These are phyloP conservation scores for Amanita fuliginea DNA, from an alignment of 768 basidiomycete genomes.

Conservation along the genomic window DNA sequence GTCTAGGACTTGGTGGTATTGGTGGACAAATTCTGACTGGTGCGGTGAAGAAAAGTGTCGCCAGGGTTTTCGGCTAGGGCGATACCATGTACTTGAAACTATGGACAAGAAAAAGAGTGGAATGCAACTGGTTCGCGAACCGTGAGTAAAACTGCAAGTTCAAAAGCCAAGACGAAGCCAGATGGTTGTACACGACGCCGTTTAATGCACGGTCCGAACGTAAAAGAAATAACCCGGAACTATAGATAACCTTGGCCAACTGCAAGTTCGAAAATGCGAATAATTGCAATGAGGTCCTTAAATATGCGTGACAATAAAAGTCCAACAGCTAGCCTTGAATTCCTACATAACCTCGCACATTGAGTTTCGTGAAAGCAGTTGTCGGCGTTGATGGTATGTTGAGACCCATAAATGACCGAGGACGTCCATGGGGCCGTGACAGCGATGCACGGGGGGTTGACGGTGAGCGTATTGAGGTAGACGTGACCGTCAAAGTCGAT, in stretches of 20 bases:
- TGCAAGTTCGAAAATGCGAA: constrained; percentile 11
- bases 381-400: constrained; percentile 63
- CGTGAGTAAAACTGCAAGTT: constrained; percentile 8
- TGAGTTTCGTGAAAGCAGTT: constrained; percentile 74
- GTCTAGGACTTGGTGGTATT: constrained; percentile 65
- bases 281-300: constrained; percentile 6
- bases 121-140: constrained; percentile 1
- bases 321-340: constrained; percentile 21
- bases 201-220: constrained; percentile 2
- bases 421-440: constrained; percentile 53
- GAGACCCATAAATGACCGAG: constrained; percentile 65
- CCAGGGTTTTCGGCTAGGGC: constrained; percentile 55
- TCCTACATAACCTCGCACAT: constrained; percentile 73
- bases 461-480: constrained; percentile 53
- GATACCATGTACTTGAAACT: not conserved
- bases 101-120: not conserved
- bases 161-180: not conserved
- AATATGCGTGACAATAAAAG: constrained; percentile 1
- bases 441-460: constrained; percentile 62
- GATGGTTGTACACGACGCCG: not conserved
- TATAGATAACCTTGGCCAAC: constrained; percentile 4
- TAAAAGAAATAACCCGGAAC: constrained; percentile 2
- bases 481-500: constrained; percentile 74
- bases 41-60: constrained; percentile 72
- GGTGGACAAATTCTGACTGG: constrained; percentile 79